Percentiles rank a stretch among this genome's conserved stretches.
Conservation (phyloP, 257 asterid species). For the Gentiana macrophylla region DNA sequence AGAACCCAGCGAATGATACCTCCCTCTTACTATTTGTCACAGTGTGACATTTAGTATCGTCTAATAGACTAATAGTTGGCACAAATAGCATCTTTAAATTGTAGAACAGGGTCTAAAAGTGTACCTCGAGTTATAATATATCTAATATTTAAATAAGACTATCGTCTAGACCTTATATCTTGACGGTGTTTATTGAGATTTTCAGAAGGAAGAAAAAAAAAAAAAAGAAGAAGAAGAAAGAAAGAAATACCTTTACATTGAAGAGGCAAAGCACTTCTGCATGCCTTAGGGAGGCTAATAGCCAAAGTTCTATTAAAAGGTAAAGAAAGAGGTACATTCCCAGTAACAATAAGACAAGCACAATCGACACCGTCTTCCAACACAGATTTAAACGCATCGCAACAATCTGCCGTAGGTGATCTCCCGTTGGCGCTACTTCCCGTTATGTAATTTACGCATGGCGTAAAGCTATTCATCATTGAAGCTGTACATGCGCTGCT, state of each 20-base stretch:
- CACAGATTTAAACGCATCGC: slow-evolving; percentile 45
- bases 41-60: no score
- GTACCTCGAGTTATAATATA: no score
- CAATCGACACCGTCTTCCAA: slow-evolving; percentile 45
- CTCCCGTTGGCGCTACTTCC: slow-evolving; percentile 41
- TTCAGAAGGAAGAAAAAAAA: no score
- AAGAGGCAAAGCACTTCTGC: slow-evolving; percentile 47
- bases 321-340: slow-evolving; percentile 60
- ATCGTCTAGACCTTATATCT: no score
- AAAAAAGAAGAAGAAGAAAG: no score
- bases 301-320: slow-evolving; percentile 46
- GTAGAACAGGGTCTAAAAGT: no score
- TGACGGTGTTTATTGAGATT: no score
- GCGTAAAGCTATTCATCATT: slow-evolving; percentile 41
- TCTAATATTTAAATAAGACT: no score
- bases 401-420: slow-evolving; percentile 46
- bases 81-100: no score
- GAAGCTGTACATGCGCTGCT: slow-evolving; percentile 50
- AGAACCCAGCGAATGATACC: no score
- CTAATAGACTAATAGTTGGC: no score
- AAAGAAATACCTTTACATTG: slow-evolving; percentile 44
- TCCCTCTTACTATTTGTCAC: no score
- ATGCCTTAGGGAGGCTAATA: slow-evolving; percentile 41
- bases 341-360: slow-evolving; percentile 53
- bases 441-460: slow-evolving; percentile 56